Evolutionary conservation across 129 eudicot genomes (phyloP).

Genomic region (Pulicaria dysenterica): DNA sequence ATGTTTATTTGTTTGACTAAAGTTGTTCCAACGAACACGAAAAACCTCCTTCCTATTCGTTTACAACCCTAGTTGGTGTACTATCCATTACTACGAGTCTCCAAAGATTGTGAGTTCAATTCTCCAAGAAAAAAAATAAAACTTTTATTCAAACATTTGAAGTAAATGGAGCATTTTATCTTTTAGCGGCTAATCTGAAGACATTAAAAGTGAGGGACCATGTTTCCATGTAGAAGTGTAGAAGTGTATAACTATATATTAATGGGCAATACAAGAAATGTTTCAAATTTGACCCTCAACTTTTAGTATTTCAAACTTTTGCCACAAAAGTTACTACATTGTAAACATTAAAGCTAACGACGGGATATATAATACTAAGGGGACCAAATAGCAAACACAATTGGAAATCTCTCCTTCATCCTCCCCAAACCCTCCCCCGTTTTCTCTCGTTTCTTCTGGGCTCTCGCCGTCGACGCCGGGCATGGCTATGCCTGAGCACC

Average conservation of each 20-base stretch:
- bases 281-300: neutral
- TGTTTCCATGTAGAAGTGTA: too few relatives aligned
- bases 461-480: conserved; percentile 20
- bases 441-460: conserved; percentile 1
- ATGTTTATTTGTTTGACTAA: too few relatives aligned
- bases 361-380: conserved; percentile 5
- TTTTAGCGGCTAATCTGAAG: neutral
- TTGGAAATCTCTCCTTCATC: conserved; percentile 20
- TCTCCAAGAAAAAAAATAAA: too few relatives aligned
- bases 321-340: conserved; percentile 6
- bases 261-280: neutral
- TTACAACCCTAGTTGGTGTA: too few relatives aligned
- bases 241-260: neutral
- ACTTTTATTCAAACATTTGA: too few relatives aligned
- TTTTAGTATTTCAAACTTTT: neutral
- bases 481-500: conserved; percentile 60
- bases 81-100: too few relatives aligned
- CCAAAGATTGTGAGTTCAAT: too few relatives aligned
- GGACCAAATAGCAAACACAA: conserved; percentile 50
- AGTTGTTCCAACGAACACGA: too few relatives aligned
- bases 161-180: neutral
- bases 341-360: neutral
- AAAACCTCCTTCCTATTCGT: too few relatives aligned
- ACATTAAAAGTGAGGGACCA: conserved; percentile 1
- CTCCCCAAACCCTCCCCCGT: conserved; percentile 9